Base-by-base conservation (phyloP, 2,329 filamentous ascomycete genomes). In the Verticillium nubilum region DNA sequence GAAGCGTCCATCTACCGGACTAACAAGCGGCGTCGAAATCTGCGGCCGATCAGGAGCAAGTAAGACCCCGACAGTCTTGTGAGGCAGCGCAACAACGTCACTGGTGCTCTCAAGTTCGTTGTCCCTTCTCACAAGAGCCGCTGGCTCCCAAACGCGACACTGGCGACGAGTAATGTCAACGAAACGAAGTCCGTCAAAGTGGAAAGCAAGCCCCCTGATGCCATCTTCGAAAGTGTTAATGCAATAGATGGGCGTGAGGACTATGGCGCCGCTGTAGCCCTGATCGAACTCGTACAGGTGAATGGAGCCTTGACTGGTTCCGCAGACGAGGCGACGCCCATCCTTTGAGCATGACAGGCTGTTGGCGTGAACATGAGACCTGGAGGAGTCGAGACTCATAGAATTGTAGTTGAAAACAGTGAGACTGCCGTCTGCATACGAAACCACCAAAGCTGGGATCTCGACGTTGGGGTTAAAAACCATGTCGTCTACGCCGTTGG, bases 91-190 rank as follows among this genome's bases (percentile, higher is more conserved):
- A 35, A 55, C 28, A 35, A 25, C 29, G 19, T 55, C 62, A 52
- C 61, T 66, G 13, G 61, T 61, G 52, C 64, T 66, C n/a, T 63
- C 62, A 17, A 60, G n/a, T 25, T 68, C 66, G 56, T 61, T 60
- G 26, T 59, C 59, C 35, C 65, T 69, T 37, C 67, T 60, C 3
- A 71, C 64, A 5, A 76, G 64, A 19, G 66, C 68, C 2, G 67
- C 60, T 15, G 72, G 73, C 6, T 71, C 72, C 74, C 74, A 76
- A 3, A 75, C 65, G n/a, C 69, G 64, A 50, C 66, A 71, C 54
- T 71, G 69, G 3, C 62, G 63, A 13, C 65, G 66, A 52, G 67
- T 65, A 7, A 74, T 65, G 50, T 75, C 71, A 47, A 72, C 52
- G 58, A 76, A 68, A 6, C 69, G 68, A 7, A 67, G 59, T 19